Evolutionary conservation across 2,329 filamentous ascomycete genomes (phyloP).

Genomic region (Penicillium sp.): DNA sequence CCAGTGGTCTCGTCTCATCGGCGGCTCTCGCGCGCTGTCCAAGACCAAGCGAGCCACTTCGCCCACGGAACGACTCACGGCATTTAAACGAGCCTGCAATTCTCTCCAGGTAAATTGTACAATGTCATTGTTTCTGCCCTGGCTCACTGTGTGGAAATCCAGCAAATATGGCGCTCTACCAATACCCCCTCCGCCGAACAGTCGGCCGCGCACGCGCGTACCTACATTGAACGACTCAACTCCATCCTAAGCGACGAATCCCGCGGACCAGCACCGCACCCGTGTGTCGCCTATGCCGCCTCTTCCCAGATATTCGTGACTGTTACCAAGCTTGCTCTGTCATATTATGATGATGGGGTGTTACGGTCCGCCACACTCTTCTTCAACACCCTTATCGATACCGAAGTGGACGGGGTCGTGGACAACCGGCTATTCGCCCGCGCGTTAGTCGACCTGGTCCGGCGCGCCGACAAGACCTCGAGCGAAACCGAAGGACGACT

Average conservation of each 20-base stretch:
- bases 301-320: slow-evolving; percentile 84
- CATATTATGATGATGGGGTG: slow-evolving; percentile 77
- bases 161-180: slow-evolving; percentile 59
- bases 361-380: slow-evolving; percentile 78
- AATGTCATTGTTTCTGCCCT: not conserved
- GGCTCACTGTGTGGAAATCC: slow-evolving; percentile 8
- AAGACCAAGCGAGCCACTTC: slow-evolving; percentile 51
- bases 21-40: slow-evolving; percentile 47
- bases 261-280: slow-evolving; percentile 79
- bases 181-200: slow-evolving; percentile 49
- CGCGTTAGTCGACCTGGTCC: slow-evolving; percentile 79
- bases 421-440: slow-evolving; percentile 80
- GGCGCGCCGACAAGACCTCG: slow-evolving; percentile 62
- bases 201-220: slow-evolving; percentile 48
- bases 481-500: slow-evolving; percentile 81
- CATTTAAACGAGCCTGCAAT: slow-evolving; percentile 59
- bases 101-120: slow-evolving; percentile 48
- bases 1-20: slow-evolving; percentile 59
- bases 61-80: slow-evolving; percentile 55
- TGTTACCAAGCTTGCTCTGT: slow-evolving; percentile 81
- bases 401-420: slow-evolving; percentile 91
- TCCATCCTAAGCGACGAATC: slow-evolving; percentile 81
- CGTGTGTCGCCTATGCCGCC: slow-evolving; percentile 82
- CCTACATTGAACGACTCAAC: slow-evolving; percentile 53
- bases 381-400: slow-evolving; percentile 89